These are phyloP conservation scores for Pyrus betulifolia DNA, from an alignment of 306 rosid genomes.

Conservation along the genomic window DNA sequence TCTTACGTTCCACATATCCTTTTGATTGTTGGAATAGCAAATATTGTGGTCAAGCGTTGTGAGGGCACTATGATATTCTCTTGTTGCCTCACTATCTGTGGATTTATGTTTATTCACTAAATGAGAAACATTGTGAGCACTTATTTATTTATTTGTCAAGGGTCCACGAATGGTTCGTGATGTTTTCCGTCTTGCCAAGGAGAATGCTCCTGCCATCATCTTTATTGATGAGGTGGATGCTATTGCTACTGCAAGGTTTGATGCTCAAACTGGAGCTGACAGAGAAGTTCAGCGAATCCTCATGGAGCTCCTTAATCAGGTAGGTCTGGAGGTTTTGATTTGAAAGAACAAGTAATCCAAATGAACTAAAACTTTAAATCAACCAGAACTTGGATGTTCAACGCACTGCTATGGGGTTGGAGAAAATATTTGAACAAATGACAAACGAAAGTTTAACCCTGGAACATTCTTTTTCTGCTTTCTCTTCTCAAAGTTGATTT, in stretches of 20 bases:
- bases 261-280: conserved; percentile 99
- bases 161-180: conserved; percentile 99
- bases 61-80: neutral
- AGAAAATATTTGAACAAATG: neutral
- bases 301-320: conserved; percentile 99
- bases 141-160: conserved; percentile 19
- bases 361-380: neutral
- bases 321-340: conserved; percentile 1
- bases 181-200: conserved; percentile 98
- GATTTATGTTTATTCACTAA: neutral
- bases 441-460: neutral
- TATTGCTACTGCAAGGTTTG: conserved; percentile 96
- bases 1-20: too few relatives aligned
- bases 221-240: conserved; percentile 99
- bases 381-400: neutral
- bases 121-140: neutral
- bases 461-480: neutral
- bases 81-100: neutral
- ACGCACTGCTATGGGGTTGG: neutral
- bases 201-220: conserved; percentile 98
- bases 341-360: neutral
- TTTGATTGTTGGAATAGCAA: neutral
- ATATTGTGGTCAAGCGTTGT: neutral
- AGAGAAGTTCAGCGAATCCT: conserved; percentile 99
- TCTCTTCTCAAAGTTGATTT: neutral